A percentile compares a stretch with the other conserved stretches of the same genome.
Evolutionary conservation across 257 asterid genomes (phyloP).

Genomic region (Gynochthodes officinalis): DNA sequence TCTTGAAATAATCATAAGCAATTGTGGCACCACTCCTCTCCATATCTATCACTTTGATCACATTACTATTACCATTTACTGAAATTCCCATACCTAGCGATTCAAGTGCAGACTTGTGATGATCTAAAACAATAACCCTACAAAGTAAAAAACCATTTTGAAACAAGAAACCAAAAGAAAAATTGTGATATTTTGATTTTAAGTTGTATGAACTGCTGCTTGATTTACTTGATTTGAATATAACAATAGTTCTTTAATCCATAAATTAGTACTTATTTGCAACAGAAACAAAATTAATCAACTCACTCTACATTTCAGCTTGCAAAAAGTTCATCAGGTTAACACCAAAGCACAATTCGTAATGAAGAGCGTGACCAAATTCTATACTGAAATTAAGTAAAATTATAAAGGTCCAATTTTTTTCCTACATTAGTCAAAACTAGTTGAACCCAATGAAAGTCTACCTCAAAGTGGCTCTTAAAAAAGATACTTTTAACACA

Average conservation of each 20-base stretch:
- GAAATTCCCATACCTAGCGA: slow-evolving; percentile 48
- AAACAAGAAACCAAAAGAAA: slow-evolving; percentile 4
- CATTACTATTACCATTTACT: slow-evolving; percentile 52
- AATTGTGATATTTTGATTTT: background rate
- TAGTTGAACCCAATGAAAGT: background rate
- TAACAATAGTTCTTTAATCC: background rate
- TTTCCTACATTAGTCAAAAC: background rate
- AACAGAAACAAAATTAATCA: background rate
- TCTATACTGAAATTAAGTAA: background rate
- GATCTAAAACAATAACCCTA: slow-evolving; percentile 82
- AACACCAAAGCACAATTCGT: background rate
- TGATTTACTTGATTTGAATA: background rate
- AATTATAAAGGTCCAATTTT: background rate
- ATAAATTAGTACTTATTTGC: background rate
- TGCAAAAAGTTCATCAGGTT: background rate
- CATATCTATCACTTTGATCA: slow-evolving; percentile 70
- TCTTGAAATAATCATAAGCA: slow-evolving; percentile 84
- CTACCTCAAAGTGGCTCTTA: background rate
- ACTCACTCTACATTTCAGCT: background rate
- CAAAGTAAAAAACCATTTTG: background rate
- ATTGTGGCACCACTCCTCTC: slow-evolving; percentile 93
- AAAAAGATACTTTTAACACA: no score
- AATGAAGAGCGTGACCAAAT: background rate
- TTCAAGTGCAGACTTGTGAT: slow-evolving; percentile 88
- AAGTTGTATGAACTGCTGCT: no score